phyloP scores from a whole-genome alignment of 2,329 filamentous ascomycete species.

The Fusarium lyarnte region DNA sequence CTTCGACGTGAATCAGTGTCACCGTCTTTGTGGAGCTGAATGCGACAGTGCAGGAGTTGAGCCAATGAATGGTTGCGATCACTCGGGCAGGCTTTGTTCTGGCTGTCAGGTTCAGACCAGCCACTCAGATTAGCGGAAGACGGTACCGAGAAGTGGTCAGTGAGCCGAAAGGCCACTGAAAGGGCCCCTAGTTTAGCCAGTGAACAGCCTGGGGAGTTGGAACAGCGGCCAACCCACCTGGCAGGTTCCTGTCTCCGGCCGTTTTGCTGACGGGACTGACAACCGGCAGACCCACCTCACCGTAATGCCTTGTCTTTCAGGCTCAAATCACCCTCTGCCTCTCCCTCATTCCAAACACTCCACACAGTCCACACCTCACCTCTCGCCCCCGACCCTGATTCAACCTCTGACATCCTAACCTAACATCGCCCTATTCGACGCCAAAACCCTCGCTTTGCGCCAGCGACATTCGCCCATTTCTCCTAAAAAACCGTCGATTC shows the following conservation, averaged over 20 bases:
- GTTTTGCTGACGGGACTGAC: constrained; percentile 20
- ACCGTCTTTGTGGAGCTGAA: constrained; percentile 13
- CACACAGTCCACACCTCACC: constrained; percentile 42
- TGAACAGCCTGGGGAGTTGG: constrained; percentile 8
- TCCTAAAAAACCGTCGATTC: constrained; percentile 25
- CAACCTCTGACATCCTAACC: constrained; percentile 43
- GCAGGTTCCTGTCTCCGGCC: constrained; percentile 14
- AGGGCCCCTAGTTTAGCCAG: background rate
- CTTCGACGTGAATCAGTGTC: constrained; percentile 21
- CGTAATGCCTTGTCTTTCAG: constrained; percentile 48
- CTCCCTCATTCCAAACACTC: constrained; percentile 45
- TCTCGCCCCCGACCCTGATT: constrained; percentile 42
- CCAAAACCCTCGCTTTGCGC: constrained; percentile 37
- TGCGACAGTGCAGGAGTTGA: constrained; percentile 3
- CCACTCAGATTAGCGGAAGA: constrained; percentile 33
- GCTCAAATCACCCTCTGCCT: constrained; percentile 37
- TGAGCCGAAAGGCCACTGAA: constrained; percentile 24
- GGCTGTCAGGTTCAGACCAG: constrained; percentile 4
- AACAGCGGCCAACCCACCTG: constrained; percentile 25
- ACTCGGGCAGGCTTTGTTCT: constrained; percentile 23
- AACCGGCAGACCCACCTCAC: background rate
- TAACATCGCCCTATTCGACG: constrained; percentile 37
- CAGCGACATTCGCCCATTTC: constrained; percentile 40
- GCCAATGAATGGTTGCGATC: background rate
- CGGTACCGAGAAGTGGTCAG: constrained; percentile 23